Conservation (phyloP, 2,329 filamentous ascomycete species). For the Trichophyton rubrum region DNA sequence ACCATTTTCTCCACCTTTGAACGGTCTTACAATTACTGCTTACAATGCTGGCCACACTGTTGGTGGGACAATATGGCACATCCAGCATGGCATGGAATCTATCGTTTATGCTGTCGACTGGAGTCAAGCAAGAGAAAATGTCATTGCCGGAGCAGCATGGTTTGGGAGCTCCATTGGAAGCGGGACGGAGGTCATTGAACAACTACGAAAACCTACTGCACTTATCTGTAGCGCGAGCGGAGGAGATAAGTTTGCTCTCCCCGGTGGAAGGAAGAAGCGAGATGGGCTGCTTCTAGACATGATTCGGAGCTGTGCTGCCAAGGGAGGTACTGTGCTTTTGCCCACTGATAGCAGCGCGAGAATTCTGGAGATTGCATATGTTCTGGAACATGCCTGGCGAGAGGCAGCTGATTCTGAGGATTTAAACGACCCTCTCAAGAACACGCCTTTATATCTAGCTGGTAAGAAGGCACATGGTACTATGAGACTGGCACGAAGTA, state of each 20-base stretch:
- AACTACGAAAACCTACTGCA: constrained; percentile 82
- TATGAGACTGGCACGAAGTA: constrained; percentile 80
- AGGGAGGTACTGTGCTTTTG: constrained; percentile 82
- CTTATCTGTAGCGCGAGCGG: constrained; percentile 84
- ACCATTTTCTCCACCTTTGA: constrained; percentile 75
- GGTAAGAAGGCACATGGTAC: constrained; percentile 78
- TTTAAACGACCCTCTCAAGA: constrained; percentile 39
- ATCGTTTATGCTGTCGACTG: constrained; percentile 97
- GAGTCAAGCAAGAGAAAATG: constrained; percentile 95
- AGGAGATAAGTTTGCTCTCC: constrained; percentile 55
- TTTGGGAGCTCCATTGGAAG: constrained; percentile 68
- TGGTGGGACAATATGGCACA: constrained; percentile 96
- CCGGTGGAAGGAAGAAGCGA: constrained; percentile 63
- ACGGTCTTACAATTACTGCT: constrained; percentile 85
- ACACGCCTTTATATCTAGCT: constrained; percentile 60
- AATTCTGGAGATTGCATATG: constrained; percentile 79
- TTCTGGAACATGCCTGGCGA: constrained; percentile 86
- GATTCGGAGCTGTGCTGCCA: constrained; percentile 62
- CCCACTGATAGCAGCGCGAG: constrained; percentile 93
- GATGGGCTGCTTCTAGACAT: constrained; percentile 77
- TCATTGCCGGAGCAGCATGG: constrained; percentile 87
- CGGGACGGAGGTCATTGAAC: constrained; percentile 83
- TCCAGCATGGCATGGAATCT: constrained; percentile 90
- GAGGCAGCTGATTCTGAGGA: constrained; percentile 45
- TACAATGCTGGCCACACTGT: constrained; percentile 95